phyloP scores from a whole-genome alignment of 768 basidiomycete species.

The Pisolithus tinctorius region DNA sequence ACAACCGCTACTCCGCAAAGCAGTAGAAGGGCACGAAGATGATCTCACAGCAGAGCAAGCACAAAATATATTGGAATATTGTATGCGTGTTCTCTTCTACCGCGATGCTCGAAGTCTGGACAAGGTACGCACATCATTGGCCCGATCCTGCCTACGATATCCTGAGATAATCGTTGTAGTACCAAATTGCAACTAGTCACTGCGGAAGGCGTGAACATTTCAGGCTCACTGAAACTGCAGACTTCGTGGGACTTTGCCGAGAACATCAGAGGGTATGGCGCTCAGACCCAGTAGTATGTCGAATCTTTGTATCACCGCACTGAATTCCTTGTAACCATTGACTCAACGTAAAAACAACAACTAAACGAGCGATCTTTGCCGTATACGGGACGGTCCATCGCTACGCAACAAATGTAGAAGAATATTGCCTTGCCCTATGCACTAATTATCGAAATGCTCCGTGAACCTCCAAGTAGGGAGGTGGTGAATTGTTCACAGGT shows the following conservation, averaged over 20 bases:
- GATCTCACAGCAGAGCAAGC: constrained; percentile 76
- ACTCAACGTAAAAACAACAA: neutral
- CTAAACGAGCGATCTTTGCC: neutral
- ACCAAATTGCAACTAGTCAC: constrained; percentile 93
- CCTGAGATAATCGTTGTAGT: constrained; percentile 42
- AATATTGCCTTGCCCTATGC: neutral
- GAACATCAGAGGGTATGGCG: constrained; percentile 83
- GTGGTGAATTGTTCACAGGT: constrained; percentile 15
- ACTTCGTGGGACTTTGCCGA: constrained; percentile 94
- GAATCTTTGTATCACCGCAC: constrained; percentile 1
- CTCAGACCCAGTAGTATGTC: constrained; percentile 68
- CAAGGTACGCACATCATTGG: constrained; percentile 53
- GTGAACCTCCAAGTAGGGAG: constrained; percentile 14
- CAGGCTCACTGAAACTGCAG: constrained; percentile 66
- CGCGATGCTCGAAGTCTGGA: constrained; percentile 92
- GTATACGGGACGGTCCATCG: too few species aligned
- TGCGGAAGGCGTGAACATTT: constrained; percentile 65
- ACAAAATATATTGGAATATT: constrained; percentile 66
- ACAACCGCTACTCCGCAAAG: constrained; percentile 84
- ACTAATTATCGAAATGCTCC: too few species aligned
- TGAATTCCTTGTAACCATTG: neutral
- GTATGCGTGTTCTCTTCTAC: constrained; percentile 93
- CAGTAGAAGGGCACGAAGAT: constrained; percentile 78
- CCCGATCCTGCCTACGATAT: neutral
- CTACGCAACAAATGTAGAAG: neutral